Evolutionary conservation across 2,329 filamentous ascomycete genomes (phyloP).

Genomic region (Sporothrix globosa): DNA sequence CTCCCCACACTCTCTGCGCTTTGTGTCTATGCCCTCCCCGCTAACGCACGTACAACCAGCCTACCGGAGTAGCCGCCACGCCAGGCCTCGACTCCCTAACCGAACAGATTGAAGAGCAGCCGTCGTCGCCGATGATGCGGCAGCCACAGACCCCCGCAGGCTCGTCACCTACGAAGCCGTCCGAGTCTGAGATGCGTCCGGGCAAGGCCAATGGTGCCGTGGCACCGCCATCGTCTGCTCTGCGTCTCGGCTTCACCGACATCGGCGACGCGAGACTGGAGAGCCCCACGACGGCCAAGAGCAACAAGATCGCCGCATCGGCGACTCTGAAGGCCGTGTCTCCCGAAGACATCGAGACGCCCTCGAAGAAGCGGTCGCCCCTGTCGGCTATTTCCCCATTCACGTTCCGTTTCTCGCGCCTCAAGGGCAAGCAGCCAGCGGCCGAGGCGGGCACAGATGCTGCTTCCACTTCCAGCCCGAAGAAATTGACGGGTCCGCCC

Average conservation of each 20-base stretch:
- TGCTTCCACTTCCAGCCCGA: neutral
- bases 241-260: conserved; percentile 80
- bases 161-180: conserved; percentile 68
- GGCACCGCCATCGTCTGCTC: conserved; percentile 75
- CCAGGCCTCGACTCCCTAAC: conserved; percentile 48
- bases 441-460: conserved; percentile 35
- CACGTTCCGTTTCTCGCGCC: conserved; percentile 64
- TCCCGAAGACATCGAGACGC: conserved; percentile 8
- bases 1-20: neutral
- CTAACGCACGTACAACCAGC: neutral
- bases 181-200: conserved; percentile 86
- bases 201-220: conserved; percentile 77
- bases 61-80: conserved; percentile 31
- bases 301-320: conserved; percentile 46
- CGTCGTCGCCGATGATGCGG: conserved; percentile 42
- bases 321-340: conserved; percentile 39
- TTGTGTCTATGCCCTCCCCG: neutral
- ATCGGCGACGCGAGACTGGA: conserved; percentile 57
- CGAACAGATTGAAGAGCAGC: conserved; percentile 46
- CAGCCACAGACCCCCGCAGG: conserved; percentile 62
- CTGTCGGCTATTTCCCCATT: conserved; percentile 60
- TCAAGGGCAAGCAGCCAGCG: conserved; percentile 37
- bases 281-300: conserved; percentile 29
- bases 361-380: conserved; percentile 43
- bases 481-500: neutral